phyloP scores from a whole-genome alignment of 306 rosid species.

The Sindora glabra region DNA sequence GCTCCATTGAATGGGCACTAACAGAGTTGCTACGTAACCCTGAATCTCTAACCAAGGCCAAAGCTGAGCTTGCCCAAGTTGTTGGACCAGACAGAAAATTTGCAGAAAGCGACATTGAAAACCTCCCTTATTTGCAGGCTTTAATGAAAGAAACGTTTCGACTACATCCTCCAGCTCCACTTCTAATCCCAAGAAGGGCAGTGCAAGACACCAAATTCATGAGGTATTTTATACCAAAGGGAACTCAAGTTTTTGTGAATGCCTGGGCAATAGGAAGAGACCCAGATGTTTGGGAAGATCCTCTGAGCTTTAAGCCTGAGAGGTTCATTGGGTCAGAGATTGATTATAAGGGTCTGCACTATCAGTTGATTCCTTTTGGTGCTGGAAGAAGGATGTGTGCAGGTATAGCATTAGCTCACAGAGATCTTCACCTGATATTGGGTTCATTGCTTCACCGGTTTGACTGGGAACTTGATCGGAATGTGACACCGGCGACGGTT shows the following conservation, averaged over 20 bases:
- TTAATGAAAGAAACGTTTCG: constrained; percentile 24
- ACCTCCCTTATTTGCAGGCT: constrained; percentile 27
- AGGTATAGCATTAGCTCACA: constrained; percentile 9
- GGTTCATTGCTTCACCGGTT: constrained; percentile 29
- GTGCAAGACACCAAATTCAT: constrained; percentile 4
- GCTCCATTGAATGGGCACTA: constrained; percentile 49
- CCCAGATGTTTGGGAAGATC: constrained; percentile 15
- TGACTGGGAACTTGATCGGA: constrained; percentile 1
- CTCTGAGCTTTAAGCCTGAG: constrained; percentile 12
- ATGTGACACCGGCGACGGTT: neutral
- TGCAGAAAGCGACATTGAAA: constrained; percentile 35
- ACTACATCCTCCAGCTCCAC: constrained; percentile 17
- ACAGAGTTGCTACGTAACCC: constrained; percentile 32
- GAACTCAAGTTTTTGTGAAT: constrained; percentile 21
- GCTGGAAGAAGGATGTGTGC: constrained; percentile 19
- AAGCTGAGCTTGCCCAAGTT: constrained; percentile 27
- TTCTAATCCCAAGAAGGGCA: constrained; percentile 15
- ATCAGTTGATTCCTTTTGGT: constrained; percentile 25
- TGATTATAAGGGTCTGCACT: constrained; percentile 12
- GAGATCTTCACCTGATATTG: constrained; percentile 6
- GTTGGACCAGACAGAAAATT: constrained; percentile 19
- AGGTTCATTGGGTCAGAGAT: constrained; percentile 9
- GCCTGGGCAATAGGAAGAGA: constrained; percentile 24
- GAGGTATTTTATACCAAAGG: constrained; percentile 2
- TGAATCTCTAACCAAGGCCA: constrained; percentile 14